Evolutionary conservation across 2,329 filamentous ascomycete species (phyloP).

Genomic region (Colletotrichum salicis): DNA sequence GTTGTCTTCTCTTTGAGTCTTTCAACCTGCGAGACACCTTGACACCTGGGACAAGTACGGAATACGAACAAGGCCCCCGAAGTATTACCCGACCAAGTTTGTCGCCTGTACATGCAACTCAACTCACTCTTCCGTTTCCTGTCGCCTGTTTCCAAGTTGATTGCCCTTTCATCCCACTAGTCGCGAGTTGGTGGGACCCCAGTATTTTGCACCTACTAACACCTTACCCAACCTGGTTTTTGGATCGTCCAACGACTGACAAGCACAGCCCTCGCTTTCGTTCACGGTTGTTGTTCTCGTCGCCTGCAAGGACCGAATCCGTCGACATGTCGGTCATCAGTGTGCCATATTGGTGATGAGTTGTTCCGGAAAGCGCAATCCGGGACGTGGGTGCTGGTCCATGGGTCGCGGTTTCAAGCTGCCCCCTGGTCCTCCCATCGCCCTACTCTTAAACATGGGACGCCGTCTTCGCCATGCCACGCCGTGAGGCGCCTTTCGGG

Average conservation of each 20-base stretch:
- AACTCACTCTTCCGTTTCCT: neutral
- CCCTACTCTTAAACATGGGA: neutral
- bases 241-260: neutral
- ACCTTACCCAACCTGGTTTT: neutral
- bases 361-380: neutral
- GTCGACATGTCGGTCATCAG: neutral
- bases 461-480: neutral
- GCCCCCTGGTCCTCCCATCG: neutral
- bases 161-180: neutral
- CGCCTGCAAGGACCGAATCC: neutral
- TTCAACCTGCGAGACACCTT: neutral
- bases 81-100: neutral
- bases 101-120: neutral
- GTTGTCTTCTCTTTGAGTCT: neutral
- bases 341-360: neutral
- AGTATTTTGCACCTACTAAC: neutral
- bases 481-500: neutral
- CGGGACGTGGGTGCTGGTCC: neutral
- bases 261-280: neutral
- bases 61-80: neutral
- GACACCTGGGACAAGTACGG: too few relatives aligned
- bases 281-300: neutral
- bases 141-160: neutral
- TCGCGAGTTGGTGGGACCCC: conserved; percentile 6
- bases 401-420: neutral